These are phyloP conservation scores for Phaeosphaeria sp. DNA, from an alignment of 2,329 filamentous ascomycete species.

Conservation along the genomic window DNA sequence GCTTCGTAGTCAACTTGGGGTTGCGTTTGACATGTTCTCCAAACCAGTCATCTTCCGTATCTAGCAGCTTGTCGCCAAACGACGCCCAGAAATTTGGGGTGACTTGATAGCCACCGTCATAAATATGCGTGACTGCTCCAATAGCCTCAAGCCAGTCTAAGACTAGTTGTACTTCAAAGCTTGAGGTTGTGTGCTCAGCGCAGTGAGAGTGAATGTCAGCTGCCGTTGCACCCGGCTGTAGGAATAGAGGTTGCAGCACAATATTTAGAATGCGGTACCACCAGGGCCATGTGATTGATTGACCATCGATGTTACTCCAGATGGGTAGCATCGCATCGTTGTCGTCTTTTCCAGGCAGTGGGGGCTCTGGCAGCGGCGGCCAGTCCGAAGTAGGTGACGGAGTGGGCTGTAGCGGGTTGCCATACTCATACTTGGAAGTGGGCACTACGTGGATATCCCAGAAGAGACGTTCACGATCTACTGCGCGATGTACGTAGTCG, in stretches of 20 bases:
- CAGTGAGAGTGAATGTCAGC: slow-evolving; percentile 57
- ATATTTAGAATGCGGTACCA: slow-evolving; percentile 71
- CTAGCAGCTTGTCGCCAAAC: slow-evolving; percentile 39
- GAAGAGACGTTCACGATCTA: slow-evolving; percentile 69
- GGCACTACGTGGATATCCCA: slow-evolving; percentile 68
- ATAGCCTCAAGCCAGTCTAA: slow-evolving; percentile 38
- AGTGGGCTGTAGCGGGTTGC: slow-evolving; percentile 57
- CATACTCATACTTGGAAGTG: slow-evolving; percentile 64
- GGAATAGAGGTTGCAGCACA: slow-evolving; percentile 68
- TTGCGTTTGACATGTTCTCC: slow-evolving; percentile 38
- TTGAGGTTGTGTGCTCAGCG: slow-evolving; percentile 30
- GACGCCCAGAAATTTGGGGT: slow-evolving; percentile 38
- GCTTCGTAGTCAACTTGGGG: slow-evolving; percentile 21
- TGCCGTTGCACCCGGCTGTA: slow-evolving; percentile 64
- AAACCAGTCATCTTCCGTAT: slow-evolving; percentile 37
- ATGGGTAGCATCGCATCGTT: slow-evolving; percentile 65
- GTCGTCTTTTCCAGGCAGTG: slow-evolving; percentile 34
- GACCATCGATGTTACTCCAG: slow-evolving; percentile 74
- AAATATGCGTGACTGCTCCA: slow-evolving; percentile 27
- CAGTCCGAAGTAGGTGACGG: slow-evolving; percentile 43
- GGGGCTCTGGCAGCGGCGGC: slow-evolving; percentile 31
- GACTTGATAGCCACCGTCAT: slow-evolving; percentile 26
- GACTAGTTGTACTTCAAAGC: slow-evolving; percentile 43
- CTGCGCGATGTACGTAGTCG: slow-evolving; percentile 73
- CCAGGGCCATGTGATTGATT: slow-evolving; percentile 59